These are phyloP conservation scores for Eutrema heterophyllum DNA, from an alignment of 345 rosid species.

Conservation along the genomic window DNA sequence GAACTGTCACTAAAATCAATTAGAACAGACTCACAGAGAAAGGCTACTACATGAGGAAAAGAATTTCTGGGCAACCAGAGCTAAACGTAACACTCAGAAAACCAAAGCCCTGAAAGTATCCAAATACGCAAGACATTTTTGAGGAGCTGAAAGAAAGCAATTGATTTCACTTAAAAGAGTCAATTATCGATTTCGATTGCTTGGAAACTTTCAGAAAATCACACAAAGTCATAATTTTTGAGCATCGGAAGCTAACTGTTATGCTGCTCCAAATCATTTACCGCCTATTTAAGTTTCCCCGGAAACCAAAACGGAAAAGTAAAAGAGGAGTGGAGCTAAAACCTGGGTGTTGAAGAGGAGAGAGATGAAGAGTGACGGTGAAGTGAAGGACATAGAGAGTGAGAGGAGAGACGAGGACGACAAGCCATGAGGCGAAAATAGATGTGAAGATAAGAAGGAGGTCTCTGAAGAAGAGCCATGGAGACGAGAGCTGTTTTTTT, in stretches of 20 bases:
- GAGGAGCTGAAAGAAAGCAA: constrained; percentile 3
- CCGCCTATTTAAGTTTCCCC: neutral
- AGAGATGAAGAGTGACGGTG: constrained; percentile 14
- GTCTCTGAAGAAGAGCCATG: constrained; percentile 30
- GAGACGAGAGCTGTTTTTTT: constrained; percentile 7
- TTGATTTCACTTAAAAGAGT: neutral
- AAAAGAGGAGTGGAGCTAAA: neutral
- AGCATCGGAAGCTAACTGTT: neutral
- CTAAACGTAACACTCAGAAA: neutral
- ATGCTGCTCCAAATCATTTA: neutral
- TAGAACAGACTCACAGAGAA: constrained; percentile 4
- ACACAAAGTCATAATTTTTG: neutral
- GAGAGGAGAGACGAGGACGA: constrained; percentile 24
- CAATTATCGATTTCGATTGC: neutral
- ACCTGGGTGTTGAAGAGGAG: constrained; percentile 52
- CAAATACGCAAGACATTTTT: too few species aligned
- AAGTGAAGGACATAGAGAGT: neutral
- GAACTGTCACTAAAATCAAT: neutral
- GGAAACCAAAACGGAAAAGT: neutral
- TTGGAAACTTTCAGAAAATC: neutral
- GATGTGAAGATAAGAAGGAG: constrained; percentile 21
- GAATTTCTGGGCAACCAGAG: neutral
- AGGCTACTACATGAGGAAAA: neutral
- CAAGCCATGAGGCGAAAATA: constrained; percentile 27
- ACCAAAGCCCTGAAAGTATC: neutral